Evolutionary conservation across 257 asterid species (phyloP).

Genomic region (Lavandula angustifolia): DNA sequence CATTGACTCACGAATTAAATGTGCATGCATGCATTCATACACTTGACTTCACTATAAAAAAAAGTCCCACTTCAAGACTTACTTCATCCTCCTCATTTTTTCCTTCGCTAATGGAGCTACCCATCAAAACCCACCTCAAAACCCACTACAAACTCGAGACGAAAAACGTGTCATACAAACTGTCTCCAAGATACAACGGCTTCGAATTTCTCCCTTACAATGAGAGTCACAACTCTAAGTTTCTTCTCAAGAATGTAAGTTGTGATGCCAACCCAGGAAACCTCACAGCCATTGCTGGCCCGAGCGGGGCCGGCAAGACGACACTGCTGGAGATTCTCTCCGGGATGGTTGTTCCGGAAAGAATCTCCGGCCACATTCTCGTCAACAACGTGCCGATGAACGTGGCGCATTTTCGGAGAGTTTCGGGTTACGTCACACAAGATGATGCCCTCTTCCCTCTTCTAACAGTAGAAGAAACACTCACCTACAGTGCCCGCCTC

Average conservation of each 20-base stretch:
- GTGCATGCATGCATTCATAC: constrained; percentile 31
- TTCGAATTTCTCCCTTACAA: constrained; percentile 31
- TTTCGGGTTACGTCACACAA: constrained; percentile 75
- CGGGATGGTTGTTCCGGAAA: constrained; percentile 39
- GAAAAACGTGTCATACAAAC: constrained; percentile 48
- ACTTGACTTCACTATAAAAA: constrained; percentile 30
- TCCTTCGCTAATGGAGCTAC: constrained; percentile 52
- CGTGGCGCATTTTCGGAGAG: constrained; percentile 43
- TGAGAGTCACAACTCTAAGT: constrained; percentile 21
- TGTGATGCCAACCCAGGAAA: constrained; percentile 69
- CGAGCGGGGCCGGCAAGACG: constrained; percentile 88
- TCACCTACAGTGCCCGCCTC: constrained; percentile 65
- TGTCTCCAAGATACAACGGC: constrained; percentile 35
- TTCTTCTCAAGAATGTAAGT: constrained; percentile 47
- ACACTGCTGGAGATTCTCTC: constrained; percentile 67
- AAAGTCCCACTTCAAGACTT: constrained; percentile 33
- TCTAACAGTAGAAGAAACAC: constrained; percentile 73
- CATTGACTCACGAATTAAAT: constrained; percentile 24
- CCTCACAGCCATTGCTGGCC: constrained; percentile 77
- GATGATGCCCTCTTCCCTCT: constrained; percentile 73
- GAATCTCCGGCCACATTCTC: constrained; percentile 47
- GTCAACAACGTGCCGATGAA: constrained; percentile 56
- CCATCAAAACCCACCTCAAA: constrained; percentile 37
- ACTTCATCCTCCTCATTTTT: constrained; percentile 44
- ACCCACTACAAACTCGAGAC: constrained; percentile 44